phyloP scores from a whole-genome alignment of 768 basidiomycete genomes.

The Nidularia pulvinata region DNA sequence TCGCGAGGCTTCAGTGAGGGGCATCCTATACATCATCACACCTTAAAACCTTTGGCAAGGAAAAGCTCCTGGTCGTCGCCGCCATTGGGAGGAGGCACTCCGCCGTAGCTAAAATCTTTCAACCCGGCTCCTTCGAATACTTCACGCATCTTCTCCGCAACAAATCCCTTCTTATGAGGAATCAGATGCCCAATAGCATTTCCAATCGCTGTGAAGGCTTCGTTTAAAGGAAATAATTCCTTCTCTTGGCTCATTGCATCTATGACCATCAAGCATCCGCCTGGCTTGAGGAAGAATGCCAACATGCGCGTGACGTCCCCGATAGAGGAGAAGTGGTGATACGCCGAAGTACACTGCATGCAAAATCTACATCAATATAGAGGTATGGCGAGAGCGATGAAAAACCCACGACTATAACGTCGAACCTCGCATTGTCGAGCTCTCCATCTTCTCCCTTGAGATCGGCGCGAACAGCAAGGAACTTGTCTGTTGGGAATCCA shows the following conservation, averaged over 20 bases:
- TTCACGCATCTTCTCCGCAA: constrained; percentile 41
- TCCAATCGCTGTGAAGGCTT: constrained; percentile 18
- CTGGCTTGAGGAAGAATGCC: constrained; percentile 58
- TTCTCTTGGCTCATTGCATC: constrained; percentile 25
- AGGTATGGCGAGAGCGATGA: neutral
- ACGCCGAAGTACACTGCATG: constrained; percentile 56
- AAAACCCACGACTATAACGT: constrained; percentile 57
- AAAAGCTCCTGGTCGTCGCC: constrained; percentile 44
- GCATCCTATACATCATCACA: no score
- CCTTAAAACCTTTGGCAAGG: constrained; percentile 51
- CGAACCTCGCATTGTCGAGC: constrained; percentile 52
- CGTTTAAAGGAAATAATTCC: neutral
- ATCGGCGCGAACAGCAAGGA: constrained; percentile 50
- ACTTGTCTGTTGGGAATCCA: constrained; percentile 55
- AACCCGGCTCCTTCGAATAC: constrained; percentile 58
- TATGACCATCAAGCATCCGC: constrained; percentile 57
- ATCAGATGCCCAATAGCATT: constrained; percentile 42
- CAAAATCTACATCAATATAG: neutral
- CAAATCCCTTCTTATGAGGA: constrained; percentile 54
- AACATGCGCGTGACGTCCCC: constrained; percentile 51
- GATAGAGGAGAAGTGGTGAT: constrained; percentile 63
- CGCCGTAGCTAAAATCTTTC: constrained; percentile 35
- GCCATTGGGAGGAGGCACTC: constrained; percentile 23
- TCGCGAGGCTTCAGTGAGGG: no score
- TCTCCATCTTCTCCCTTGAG: constrained; percentile 42